A percentile compares a stretch with the other conserved stretches of the same genome.
phyloP scores from a whole-genome alignment of 1,284 basidiomycete genomes.

The Sporisorium exsertum region DNA sequence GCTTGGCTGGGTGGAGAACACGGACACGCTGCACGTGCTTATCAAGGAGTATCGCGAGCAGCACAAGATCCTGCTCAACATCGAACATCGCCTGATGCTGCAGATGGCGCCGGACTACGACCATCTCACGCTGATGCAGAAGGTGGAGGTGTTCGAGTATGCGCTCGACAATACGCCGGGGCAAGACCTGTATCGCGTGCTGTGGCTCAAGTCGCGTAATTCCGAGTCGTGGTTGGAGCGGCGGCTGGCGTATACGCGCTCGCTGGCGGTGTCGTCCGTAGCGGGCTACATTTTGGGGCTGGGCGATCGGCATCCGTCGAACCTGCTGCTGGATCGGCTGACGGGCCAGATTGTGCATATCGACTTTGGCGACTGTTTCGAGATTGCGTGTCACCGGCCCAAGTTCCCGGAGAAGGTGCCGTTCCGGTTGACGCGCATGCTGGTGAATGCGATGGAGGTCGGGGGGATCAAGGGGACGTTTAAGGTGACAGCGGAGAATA shows the following conservation, averaged over 20 bases:
- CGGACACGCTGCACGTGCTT: slow-evolving; percentile 96
- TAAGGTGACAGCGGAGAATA: slow-evolving; percentile 93
- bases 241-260: slow-evolving; percentile 94
- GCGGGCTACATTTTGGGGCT: slow-evolving; percentile 87
- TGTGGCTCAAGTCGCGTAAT: slow-evolving; percentile 94
- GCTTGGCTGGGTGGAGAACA: slow-evolving; percentile 94
- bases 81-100: slow-evolving; percentile 97
- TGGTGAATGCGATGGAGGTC: slow-evolving; percentile 99
- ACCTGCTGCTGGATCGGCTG: slow-evolving; percentile 89
- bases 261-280: slow-evolving; percentile 76
- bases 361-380: slow-evolving; percentile 79
- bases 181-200: slow-evolving; percentile 96
- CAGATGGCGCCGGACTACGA: slow-evolving; percentile 99
- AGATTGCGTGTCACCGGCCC: slow-evolving; percentile 75
- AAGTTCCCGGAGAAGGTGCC: slow-evolving; percentile 99
- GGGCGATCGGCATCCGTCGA: slow-evolving; percentile 98
- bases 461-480: slow-evolving; percentile 96
- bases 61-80: slow-evolving; percentile 92
- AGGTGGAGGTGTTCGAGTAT: slow-evolving; percentile 99
- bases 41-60: slow-evolving; percentile 77
- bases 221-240: slow-evolving; percentile 99
- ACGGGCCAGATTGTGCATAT: slow-evolving; percentile 97
- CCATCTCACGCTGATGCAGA: slow-evolving; percentile 90
- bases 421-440: slow-evolving; percentile 97
- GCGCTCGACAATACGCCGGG: slow-evolving; percentile 98